A percentile compares a stretch with the other conserved stretches of the same genome.
phyloP scores from a whole-genome alignment of 202 grass and related monocot species.

The Cymbopogon flexuosus region DNA sequence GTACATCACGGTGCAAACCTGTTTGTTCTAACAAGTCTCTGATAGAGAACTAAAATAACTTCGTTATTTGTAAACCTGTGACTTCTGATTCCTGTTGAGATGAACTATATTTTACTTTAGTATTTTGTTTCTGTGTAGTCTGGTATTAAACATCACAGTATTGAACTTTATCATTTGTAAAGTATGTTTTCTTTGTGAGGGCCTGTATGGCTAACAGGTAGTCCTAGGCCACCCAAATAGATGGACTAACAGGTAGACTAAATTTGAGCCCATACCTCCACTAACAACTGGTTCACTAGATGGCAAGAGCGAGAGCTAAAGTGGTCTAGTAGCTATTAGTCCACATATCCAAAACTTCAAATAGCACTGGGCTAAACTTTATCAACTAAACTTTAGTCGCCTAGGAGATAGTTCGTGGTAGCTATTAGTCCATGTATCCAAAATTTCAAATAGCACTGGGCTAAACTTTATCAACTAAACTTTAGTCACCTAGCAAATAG shows the following conservation, averaged over 20 bases:
- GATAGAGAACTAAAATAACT: neutral
- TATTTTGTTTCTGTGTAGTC: neutral
- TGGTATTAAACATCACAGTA: neutral
- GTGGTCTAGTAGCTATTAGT: neutral
- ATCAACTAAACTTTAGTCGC: neutral
- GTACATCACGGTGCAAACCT: neutral
- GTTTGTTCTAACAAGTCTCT: slow-evolving; percentile 11
- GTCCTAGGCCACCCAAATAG: no score
- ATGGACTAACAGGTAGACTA: neutral
- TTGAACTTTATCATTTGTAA: no score
- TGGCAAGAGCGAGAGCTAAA: neutral
- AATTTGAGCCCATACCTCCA: neutral
- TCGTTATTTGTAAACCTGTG: neutral
- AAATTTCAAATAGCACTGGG: neutral
- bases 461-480: neutral
- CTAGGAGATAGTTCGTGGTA: no score
- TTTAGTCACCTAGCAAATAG: neutral
- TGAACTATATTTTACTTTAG: neutral
- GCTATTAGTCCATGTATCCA: neutral
- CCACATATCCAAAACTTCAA: neutral
- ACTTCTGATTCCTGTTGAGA: neutral
- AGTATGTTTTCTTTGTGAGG: no score
- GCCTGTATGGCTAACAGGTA: neutral
- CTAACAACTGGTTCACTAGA: neutral
- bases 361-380: neutral